These are phyloP conservation scores for Leavenworthia alabamica DNA, from an alignment of 345 rosid genomes.

Conservation along the genomic window DNA sequence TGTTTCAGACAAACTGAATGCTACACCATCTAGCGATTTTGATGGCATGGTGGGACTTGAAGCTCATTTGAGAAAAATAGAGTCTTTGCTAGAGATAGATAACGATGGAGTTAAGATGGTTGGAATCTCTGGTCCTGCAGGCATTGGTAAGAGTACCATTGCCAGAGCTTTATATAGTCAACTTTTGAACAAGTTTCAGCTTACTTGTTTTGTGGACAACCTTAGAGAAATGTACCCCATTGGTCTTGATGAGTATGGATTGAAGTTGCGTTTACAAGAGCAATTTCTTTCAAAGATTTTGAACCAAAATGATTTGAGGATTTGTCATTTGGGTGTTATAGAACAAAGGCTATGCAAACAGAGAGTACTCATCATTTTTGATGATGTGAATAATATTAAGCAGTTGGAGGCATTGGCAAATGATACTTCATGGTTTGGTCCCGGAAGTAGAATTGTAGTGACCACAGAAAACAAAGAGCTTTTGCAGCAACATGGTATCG, in stretches of 20 bases:
- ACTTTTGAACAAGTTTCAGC: background rate
- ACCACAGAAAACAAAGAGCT: background rate
- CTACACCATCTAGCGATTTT: background rate
- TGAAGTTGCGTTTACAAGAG: background rate
- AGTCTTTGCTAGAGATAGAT: background rate
- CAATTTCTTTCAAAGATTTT: background rate
- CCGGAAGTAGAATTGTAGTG: background rate
- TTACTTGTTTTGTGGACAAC: background rate
- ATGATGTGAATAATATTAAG: constrained; percentile 7
- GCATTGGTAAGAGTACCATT: constrained; percentile 7
- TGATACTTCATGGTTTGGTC: background rate
- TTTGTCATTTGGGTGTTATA: background rate
- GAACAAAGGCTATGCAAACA: background rate
- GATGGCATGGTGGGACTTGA: background rate
- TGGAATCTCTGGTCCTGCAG: background rate
- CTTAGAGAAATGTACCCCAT: too few species aligned
- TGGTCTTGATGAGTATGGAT: background rate
- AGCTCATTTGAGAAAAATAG: background rate
- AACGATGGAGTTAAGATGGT: background rate
- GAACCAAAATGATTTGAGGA: background rate
- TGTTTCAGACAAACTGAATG: background rate
- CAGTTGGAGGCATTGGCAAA: background rate
- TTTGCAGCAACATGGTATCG: background rate
- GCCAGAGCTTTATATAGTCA: background rate
- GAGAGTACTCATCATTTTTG: constrained; percentile 13